These are phyloP conservation scores for Pseudocercospora vitis DNA, from an alignment of 2,329 filamentous ascomycete species.

Conservation along the genomic window DNA sequence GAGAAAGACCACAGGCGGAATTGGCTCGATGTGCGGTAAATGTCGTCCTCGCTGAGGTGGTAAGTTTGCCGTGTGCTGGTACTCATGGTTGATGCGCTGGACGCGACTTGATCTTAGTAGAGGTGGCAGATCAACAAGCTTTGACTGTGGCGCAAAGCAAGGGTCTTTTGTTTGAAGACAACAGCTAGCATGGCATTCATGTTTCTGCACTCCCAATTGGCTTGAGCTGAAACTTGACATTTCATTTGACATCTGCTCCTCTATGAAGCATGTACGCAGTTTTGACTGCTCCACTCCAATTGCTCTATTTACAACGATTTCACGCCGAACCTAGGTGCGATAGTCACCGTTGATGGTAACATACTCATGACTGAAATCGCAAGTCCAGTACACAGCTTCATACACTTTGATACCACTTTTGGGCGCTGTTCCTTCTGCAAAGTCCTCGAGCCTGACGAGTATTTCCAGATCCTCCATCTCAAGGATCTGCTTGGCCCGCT, in stretches of 20 bases:
- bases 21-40: constrained; percentile 87
- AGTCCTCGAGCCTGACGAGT: constrained; percentile 68
- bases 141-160: not conserved
- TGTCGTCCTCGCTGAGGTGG: constrained; percentile 76
- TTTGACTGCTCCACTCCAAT: not conserved
- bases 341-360: constrained; percentile 70
- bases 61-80: not conserved
- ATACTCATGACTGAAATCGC: constrained; percentile 83
- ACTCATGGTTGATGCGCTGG: not conserved
- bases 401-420: not conserved
- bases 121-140: constrained; percentile 1
- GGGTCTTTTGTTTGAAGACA: not conserved
- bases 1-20: constrained; percentile 93
- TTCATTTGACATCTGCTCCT: too few relatives aligned
- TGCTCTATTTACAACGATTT: too few relatives aligned
- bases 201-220: too few relatives aligned
- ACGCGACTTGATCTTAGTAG: not conserved
- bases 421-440: constrained; percentile 43
- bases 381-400: constrained; percentile 77
- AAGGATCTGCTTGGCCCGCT: constrained; percentile 72
- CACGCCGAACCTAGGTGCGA: constrained; percentile 58
- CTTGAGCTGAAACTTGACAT: not conserved
- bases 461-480: constrained; percentile 77
- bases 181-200: too few relatives aligned
- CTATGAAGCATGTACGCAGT: too few relatives aligned